These are phyloP conservation scores for Aspergillus sp. DNA, from an alignment of 2,329 filamentous ascomycete species.

Conservation along the genomic window DNA sequence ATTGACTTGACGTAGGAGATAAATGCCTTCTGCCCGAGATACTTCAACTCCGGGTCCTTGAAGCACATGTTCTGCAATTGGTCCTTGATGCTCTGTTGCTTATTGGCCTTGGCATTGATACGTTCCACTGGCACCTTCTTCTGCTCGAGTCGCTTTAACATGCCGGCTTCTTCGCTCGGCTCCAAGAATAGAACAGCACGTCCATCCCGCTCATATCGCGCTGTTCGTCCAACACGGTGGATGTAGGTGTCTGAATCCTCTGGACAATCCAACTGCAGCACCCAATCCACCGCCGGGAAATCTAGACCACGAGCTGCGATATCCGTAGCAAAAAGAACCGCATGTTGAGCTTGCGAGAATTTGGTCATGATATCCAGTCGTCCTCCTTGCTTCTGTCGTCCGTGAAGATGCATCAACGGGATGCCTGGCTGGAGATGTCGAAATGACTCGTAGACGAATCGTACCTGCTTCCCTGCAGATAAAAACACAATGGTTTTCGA, in stretches of 20 bases:
- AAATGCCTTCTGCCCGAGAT: slow-evolving; percentile 92
- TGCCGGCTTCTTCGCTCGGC: slow-evolving; percentile 85
- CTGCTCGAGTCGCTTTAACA: slow-evolving; percentile 73
- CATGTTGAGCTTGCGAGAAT: slow-evolving; percentile 71
- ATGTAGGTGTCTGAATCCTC: slow-evolving; percentile 98
- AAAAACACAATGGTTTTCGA: slow-evolving; percentile 93
- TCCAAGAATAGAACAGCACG: slow-evolving; percentile 85
- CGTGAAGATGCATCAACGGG: slow-evolving; percentile 83
- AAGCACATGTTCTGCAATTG: slow-evolving; percentile 93
- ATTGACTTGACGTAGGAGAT: slow-evolving; percentile 80
- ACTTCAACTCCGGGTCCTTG: slow-evolving; percentile 87
- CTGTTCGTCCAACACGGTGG: slow-evolving; percentile 87
- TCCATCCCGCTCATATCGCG: slow-evolving; percentile 82
- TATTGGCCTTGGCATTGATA: slow-evolving; percentile 81
- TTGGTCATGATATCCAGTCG: slow-evolving; percentile 78
- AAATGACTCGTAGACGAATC: slow-evolving; percentile 90
- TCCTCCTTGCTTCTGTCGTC: slow-evolving; percentile 84
- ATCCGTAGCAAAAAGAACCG: slow-evolving; percentile 90
- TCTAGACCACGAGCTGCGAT: slow-evolving; percentile 90
- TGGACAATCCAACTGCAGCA: slow-evolving; percentile 95
- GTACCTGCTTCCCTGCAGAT: slow-evolving; percentile 90
- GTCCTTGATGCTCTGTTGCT: slow-evolving; percentile 75
- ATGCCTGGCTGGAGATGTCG: slow-evolving; percentile 91
- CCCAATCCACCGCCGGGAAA: slow-evolving; percentile 95
- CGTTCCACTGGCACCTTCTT: slow-evolving; percentile 84